Evolutionary conservation across 768 basidiomycete species (phyloP).

Genomic region (Boletus barrowsii): DNA sequence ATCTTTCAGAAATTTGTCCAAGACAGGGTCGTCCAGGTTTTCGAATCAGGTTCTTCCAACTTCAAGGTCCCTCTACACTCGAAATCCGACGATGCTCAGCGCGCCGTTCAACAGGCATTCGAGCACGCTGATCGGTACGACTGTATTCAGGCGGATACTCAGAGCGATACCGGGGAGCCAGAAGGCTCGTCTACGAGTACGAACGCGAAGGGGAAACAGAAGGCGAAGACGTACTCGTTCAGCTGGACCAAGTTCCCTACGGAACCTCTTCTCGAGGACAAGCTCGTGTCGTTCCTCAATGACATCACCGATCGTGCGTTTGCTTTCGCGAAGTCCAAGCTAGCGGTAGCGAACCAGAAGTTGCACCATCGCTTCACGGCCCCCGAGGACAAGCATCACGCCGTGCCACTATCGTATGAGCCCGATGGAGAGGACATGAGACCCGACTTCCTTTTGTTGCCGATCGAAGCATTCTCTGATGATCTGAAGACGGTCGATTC

Average conservation of each 20-base stretch:
- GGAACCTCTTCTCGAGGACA: slow-evolving; percentile 1
- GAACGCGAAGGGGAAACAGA: neutral
- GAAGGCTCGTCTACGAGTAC: neutral
- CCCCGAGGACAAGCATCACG: neutral
- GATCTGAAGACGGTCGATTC: neutral
- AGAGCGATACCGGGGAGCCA: neutral
- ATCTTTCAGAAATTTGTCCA: neutral
- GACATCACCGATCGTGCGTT: no score
- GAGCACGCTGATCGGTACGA: neutral
- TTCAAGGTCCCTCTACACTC: neutral
- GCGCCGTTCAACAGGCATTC: slow-evolving; percentile 4
- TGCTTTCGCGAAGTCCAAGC: neutral
- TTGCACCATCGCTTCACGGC: slow-evolving; percentile 9
- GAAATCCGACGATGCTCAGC: neutral
- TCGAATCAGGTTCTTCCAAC: neutral
- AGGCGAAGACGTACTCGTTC: slow-evolving; percentile 2
- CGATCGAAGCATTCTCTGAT: slow-evolving; percentile 5
- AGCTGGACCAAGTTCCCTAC: neutral
- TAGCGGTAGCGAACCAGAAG: neutral
- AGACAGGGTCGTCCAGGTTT: neutral
- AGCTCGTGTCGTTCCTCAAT: slow-evolving; percentile 4
- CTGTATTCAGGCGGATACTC: neutral
- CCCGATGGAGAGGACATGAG: slow-evolving; percentile 4
- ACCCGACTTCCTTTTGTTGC: slow-evolving; percentile 15
- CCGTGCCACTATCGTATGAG: slow-evolving; percentile 7